These are phyloP conservation scores for Penium margaritaceum DNA, from an alignment of 139 green algal species.

Conservation along the genomic window DNA sequence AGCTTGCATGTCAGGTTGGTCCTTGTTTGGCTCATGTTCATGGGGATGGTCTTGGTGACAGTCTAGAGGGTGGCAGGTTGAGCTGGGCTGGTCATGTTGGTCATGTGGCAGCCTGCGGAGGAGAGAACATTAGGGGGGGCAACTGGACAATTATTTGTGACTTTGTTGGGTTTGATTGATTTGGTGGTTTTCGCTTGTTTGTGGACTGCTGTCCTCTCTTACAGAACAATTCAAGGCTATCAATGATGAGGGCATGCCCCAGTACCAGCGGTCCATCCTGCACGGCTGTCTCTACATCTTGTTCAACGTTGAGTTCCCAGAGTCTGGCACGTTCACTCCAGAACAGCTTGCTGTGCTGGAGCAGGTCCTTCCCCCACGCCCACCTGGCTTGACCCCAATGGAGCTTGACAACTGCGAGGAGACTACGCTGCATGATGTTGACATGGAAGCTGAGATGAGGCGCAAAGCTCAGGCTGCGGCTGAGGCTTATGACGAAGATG, in stretches of 20 bases:
- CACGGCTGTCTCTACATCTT: conserved; percentile 55
- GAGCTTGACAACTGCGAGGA: conserved; percentile 71
- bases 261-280: conserved; percentile 75
- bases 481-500: conserved; percentile 74
- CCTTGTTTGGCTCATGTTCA: too few species aligned
- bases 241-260: conserved; percentile 92
- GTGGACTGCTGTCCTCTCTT: not conserved
- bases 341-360: conserved; percentile 42
- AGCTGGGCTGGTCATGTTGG: too few species aligned
- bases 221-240: conserved; percentile 52
- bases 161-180: too few species aligned
- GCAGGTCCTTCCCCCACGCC: conserved; percentile 36
- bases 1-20: too few species aligned
- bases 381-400: conserved; percentile 52
- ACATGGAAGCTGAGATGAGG: conserved; percentile 86
- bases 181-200: too few species aligned
- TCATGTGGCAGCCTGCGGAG: too few species aligned
- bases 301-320: conserved; percentile 72
- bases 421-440: conserved; percentile 56
- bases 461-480: conserved; percentile 58
- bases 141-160: too few species aligned
- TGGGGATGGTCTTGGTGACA: too few species aligned
- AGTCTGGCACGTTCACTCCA: conserved; percentile 42
- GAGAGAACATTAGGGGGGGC: too few species aligned
- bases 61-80: too few species aligned